Conservation (phyloP, 441 rosid genomes). For the Pelargonium fulgidum region DNA sequence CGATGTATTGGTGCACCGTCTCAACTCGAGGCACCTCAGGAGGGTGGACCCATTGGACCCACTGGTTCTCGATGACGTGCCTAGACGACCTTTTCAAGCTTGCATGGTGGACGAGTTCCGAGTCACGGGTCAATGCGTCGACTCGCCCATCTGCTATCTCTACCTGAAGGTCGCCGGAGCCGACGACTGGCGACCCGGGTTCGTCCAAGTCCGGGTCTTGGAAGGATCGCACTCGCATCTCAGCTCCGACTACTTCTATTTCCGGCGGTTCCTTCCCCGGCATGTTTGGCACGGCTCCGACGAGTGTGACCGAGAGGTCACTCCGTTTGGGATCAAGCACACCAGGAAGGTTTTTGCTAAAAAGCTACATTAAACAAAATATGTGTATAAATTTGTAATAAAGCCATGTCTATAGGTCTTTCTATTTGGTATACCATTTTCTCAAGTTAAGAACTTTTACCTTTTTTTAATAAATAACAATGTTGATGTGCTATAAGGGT, state of each 20-base stretch:
- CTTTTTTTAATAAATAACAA: too few relatives aligned
- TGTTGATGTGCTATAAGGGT: too few relatives aligned
- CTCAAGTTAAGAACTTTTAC: too few relatives aligned
- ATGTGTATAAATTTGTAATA: too few relatives aligned
- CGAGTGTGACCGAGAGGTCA: slow-evolving; percentile 35
- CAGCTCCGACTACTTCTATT: slow-evolving; percentile 36
- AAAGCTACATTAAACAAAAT: neutral
- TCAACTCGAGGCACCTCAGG: slow-evolving; percentile 34
- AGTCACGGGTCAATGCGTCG: slow-evolving; percentile 33
- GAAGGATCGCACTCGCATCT: slow-evolving; percentile 23
- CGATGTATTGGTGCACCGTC: slow-evolving; percentile 33
- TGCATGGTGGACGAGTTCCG: slow-evolving; percentile 41
- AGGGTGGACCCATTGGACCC: slow-evolving; percentile 41
- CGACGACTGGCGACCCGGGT: slow-evolving; percentile 56
- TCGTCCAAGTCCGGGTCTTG: slow-evolving; percentile 29
- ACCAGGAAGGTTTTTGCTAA: slow-evolving; percentile 26
- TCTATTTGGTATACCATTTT: too few relatives aligned
- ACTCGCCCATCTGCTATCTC: slow-evolving; percentile 38
- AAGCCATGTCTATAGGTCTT: too few relatives aligned
- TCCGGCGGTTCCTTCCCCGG: slow-evolving; percentile 38
- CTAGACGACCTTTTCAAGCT: slow-evolving; percentile 37
- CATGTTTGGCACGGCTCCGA: slow-evolving; percentile 47
- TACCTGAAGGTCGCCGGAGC: slow-evolving; percentile 35
- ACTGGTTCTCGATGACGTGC: slow-evolving; percentile 27
- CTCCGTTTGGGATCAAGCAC: slow-evolving; percentile 42